These are phyloP conservation scores for Lentinula detonsa DNA, from an alignment of 768 basidiomycete genomes.

Conservation along the genomic window DNA sequence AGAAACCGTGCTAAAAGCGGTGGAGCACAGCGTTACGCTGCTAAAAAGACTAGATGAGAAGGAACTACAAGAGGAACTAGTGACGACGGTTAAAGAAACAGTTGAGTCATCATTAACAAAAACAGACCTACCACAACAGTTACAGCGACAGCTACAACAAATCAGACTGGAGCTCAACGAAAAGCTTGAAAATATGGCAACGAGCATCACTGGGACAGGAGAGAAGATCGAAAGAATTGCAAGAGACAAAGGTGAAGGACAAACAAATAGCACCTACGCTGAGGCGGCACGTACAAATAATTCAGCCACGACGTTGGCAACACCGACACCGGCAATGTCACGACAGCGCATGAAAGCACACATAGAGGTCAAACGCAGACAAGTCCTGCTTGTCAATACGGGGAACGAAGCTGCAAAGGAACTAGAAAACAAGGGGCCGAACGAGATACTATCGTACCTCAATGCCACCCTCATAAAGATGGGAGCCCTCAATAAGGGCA, in stretches of 20 bases:
- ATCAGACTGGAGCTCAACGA: too few species aligned
- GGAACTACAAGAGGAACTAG: neutral
- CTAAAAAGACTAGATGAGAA: neutral
- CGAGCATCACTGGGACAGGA: neutral
- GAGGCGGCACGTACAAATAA: neutral
- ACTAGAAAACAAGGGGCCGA: neutral
- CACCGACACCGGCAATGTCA: neutral
- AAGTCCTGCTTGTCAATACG: neutral
- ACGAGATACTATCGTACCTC: neutral
- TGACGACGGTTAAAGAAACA: too few species aligned
- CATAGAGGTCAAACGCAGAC: neutral
- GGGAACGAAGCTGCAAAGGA: neutral
- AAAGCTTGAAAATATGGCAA: too few species aligned
- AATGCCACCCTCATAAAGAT: neutral
- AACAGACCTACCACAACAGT: too few species aligned
- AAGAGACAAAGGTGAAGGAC: neutral
- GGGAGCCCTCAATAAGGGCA: too few species aligned
- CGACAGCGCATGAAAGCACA: neutral
- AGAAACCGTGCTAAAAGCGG: neutral
- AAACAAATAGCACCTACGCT: neutral
- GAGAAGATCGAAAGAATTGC: neutral
- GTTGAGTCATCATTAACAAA: too few species aligned
- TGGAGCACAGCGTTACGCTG: neutral
- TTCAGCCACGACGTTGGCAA: neutral
- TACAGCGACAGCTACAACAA: neutral